Evolutionary conservation across 2,329 filamentous ascomycete species (phyloP).

Genomic region (Coniochaeta ligniaria): DNA sequence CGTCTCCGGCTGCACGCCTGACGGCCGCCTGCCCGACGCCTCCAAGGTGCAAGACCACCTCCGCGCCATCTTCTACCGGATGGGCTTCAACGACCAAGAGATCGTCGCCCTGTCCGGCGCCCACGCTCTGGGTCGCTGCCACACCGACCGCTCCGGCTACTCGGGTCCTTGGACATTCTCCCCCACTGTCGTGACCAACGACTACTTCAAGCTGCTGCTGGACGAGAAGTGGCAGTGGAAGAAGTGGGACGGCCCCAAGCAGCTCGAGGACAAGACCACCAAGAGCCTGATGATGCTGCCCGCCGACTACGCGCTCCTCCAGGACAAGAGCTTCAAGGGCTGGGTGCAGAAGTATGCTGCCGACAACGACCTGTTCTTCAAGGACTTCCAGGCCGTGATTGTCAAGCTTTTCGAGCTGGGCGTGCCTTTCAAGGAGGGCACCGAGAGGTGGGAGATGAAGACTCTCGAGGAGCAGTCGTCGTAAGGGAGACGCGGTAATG

Average conservation of each 20-base stretch:
- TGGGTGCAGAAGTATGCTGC: slow-evolving; percentile 83
- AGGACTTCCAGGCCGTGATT: slow-evolving; percentile 76
- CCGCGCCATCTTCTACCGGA: slow-evolving; percentile 86
- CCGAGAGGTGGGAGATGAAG: slow-evolving; percentile 61
- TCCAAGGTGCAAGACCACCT: slow-evolving; percentile 73
- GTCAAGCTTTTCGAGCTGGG: slow-evolving; percentile 87
- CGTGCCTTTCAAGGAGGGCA: slow-evolving; percentile 71
- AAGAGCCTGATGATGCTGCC: slow-evolving; percentile 97
- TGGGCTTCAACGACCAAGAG: slow-evolving; percentile 96
- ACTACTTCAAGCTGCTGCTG: slow-evolving; percentile 82
- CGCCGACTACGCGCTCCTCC: slow-evolving; percentile 77
- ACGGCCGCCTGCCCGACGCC: slow-evolving; percentile 72
- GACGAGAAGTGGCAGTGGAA: slow-evolving; percentile 89
- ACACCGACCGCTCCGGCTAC: slow-evolving; percentile 81
- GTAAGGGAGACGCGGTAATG: background rate
- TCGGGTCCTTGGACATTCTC: slow-evolving; percentile 89
- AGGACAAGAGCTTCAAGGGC: slow-evolving; percentile 80
- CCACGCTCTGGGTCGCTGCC: slow-evolving; percentile 81
- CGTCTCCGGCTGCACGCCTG: slow-evolving; percentile 78
- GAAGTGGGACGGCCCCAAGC: slow-evolving; percentile 88
- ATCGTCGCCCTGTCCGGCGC: slow-evolving; percentile 86
- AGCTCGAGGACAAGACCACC: slow-evolving; percentile 73
- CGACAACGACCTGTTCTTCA: slow-evolving; percentile 88
- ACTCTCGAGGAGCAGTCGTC: slow-evolving; percentile 22
- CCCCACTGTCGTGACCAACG: slow-evolving; percentile 86